phyloP scores from a whole-genome alignment of 2,329 filamentous ascomycete genomes.

The Cladosporium sp. region DNA sequence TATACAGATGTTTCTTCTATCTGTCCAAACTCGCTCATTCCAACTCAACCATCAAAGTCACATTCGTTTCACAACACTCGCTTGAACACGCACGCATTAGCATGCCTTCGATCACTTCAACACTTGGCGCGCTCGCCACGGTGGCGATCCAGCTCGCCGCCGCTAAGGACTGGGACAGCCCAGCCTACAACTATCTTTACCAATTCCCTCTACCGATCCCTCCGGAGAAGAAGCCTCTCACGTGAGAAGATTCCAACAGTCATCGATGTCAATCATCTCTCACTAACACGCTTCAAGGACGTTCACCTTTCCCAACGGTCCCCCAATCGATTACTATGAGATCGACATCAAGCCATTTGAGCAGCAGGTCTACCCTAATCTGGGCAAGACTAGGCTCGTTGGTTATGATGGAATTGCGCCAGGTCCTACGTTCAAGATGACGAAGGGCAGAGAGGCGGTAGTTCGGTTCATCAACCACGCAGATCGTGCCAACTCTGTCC shows the following conservation, averaged over 20 bases:
- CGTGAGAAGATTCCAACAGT: conserved; percentile 16
- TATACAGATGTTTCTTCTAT: no score
- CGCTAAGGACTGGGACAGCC: conserved; percentile 17
- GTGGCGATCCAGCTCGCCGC: conserved; percentile 1
- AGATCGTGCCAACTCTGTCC: conserved; percentile 43
- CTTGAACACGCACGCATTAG: background rate
- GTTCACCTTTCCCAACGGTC: background rate
- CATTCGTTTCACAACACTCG: no score
- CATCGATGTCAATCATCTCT: no score
- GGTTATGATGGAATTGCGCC: conserved; percentile 51
- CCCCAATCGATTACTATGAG: conserved; percentile 45
- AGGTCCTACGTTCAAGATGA: conserved; percentile 51
- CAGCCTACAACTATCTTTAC: conserved; percentile 20
- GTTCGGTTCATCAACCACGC: conserved; percentile 53
- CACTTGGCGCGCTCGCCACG: background rate
- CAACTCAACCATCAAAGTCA: no score
- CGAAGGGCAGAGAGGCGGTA: conserved; percentile 48
- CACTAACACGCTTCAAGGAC: background rate
- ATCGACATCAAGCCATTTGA: conserved; percentile 39
- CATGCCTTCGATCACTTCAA: conserved; percentile 2
- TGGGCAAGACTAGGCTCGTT: conserved; percentile 36
- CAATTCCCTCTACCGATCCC: conserved; percentile 22
- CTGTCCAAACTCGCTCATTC: no score
- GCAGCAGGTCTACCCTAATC: conserved; percentile 42
- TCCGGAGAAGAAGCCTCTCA: conserved; percentile 19